Conservation (phyloP, 139 green algal genomes). For the Diplosphaera chodatii region DNA sequence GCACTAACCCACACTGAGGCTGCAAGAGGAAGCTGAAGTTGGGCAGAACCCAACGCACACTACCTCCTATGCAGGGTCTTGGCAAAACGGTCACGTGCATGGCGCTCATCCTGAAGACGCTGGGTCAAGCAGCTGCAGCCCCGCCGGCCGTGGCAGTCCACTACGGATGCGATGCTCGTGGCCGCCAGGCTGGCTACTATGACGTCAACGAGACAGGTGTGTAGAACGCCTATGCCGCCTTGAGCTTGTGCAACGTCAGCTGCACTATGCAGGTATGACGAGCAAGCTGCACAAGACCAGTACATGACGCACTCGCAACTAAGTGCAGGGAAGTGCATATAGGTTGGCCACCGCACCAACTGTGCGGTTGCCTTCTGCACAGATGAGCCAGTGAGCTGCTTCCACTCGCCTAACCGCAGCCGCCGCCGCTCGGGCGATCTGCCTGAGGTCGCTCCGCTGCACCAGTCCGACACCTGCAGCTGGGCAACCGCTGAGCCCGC, state of each 20-base stretch:
- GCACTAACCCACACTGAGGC: too few relatives aligned
- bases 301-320: too few relatives aligned
- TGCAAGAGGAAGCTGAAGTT: too few relatives aligned
- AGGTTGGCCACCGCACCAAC: too few relatives aligned
- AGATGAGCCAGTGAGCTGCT: neutral
- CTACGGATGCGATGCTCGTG: constrained; percentile 11
- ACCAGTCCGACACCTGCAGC: too few relatives aligned
- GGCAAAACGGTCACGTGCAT: constrained; percentile 88
- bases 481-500: too few relatives aligned
- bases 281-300: too few relatives aligned
- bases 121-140: constrained; percentile 25
- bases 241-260: too few relatives aligned
- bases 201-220: neutral
- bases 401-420: neutral
- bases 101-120: constrained; percentile 70
- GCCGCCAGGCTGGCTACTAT: constrained; percentile 5
- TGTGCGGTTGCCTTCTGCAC: neutral
- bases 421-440: neutral
- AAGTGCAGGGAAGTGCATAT: too few relatives aligned
- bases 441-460: neutral
- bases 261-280: too few relatives aligned
- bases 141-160: constrained; percentile 10
- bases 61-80: constrained; percentile 52
- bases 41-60: too few relatives aligned
- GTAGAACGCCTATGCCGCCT: too few relatives aligned